A percentile compares a stretch with the other conserved stretches of the same genome.
phyloP scores from a whole-genome alignment of 2,329 filamentous ascomycete species.

The Rasamsonia emersonii region DNA sequence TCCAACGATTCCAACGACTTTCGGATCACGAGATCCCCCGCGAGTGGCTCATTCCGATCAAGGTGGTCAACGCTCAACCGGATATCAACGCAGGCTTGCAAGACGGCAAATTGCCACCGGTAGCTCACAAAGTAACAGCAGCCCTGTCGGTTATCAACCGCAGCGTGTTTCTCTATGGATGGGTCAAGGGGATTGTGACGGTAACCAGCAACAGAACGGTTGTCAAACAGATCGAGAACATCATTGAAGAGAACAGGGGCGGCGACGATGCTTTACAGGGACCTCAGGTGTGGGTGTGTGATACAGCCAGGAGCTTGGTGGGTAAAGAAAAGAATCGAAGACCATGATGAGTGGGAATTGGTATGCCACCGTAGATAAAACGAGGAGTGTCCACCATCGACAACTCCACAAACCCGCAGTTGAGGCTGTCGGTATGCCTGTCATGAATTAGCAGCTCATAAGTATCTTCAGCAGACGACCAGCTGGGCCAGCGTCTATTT shows the following conservation, averaged over 20 bases:
- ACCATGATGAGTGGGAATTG: conserved; percentile 13
- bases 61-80: conserved; percentile 43
- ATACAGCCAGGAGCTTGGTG: conserved; percentile 56
- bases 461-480: too few relatives aligned
- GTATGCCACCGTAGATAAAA: too few relatives aligned
- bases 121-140: conserved; percentile 34
- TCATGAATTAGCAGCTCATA: too few relatives aligned
- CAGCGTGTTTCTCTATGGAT: conserved; percentile 65
- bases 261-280: conserved; percentile 44
- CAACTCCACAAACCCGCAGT: too few relatives aligned
- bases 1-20: conserved; percentile 33
- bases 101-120: conserved; percentile 37
- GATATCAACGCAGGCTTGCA: conserved; percentile 22
- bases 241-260: conserved; percentile 45
- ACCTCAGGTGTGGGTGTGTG: conserved; percentile 57
- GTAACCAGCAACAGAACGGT: conserved; percentile 63
- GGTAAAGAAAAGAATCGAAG: conserved; percentile 52
- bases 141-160: conserved; percentile 54
- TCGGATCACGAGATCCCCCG: conserved; percentile 48
- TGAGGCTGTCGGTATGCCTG: too few relatives aligned
- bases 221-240: conserved; percentile 54
- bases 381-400: too few relatives aligned
- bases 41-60: conserved; percentile 54
- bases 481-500: conserved; percentile 24
- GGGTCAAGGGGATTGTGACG: conserved; percentile 55